These are phyloP conservation scores for Mycena kentingensis DNA, from an alignment of 768 basidiomycete genomes.

Conservation along the genomic window DNA sequence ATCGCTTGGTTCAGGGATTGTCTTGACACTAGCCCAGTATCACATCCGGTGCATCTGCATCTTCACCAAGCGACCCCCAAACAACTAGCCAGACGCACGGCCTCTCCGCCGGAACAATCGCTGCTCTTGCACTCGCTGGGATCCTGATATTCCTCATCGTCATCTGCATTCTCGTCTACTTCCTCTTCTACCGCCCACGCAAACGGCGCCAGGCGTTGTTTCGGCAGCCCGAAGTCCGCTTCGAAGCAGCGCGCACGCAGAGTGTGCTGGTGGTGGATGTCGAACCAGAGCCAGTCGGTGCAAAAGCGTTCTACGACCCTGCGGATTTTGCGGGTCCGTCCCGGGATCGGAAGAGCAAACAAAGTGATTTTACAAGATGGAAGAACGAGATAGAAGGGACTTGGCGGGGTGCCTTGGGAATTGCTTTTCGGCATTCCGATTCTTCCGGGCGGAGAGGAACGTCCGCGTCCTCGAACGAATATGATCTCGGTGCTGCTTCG, in stretches of 20 bases:
- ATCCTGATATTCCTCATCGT: conserved; percentile 52
- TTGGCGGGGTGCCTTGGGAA: conserved; percentile 32
- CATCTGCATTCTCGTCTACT: conserved; percentile 42
- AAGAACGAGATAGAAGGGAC: conserved; percentile 42
- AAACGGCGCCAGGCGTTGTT: conserved; percentile 30
- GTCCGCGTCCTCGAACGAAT: conserved; percentile 22
- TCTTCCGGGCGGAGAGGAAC: conserved; percentile 25
- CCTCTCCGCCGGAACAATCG: conserved; percentile 59
- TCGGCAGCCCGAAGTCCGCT: conserved; percentile 14
- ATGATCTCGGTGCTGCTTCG: conserved; percentile 29
- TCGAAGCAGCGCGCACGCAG: conserved; percentile 23
- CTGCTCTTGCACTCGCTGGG: conserved; percentile 62
- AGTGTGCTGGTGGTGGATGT: conserved; percentile 19
- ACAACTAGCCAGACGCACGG: conserved; percentile 22
- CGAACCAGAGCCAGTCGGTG: conserved; percentile 13
- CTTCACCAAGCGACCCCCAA: conserved; percentile 21
- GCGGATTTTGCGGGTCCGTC: conserved; percentile 13
- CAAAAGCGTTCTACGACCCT: conserved; percentile 11
- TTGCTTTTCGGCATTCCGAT: conserved; percentile 46
- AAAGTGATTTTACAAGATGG: conserved; percentile 47
- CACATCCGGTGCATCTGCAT: conserved; percentile 20
- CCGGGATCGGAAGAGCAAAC: conserved; percentile 31
- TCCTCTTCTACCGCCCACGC: conserved; percentile 52
- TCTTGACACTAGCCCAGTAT: conserved; percentile 8
- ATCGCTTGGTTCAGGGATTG: conserved; percentile 3